phyloP scores from a whole-genome alignment of 78 protist species.

The Protostelium mycophagum region DNA sequence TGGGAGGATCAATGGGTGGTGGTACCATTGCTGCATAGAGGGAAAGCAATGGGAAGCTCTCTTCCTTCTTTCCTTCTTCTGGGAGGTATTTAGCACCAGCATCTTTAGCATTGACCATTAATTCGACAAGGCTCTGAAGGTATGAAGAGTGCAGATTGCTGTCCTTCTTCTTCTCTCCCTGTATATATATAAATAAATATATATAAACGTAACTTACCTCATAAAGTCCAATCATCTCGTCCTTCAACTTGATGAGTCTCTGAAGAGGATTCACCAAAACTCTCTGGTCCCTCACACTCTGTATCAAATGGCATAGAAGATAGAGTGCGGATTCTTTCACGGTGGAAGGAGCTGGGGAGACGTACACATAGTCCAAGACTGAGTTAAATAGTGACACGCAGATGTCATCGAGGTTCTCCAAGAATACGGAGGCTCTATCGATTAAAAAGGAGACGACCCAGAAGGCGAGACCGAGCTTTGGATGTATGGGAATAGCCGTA shows the following conservation, averaged over 20 bases:
- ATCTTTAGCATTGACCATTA: not conserved
- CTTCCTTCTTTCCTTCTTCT: not conserved
- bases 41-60: not conserved
- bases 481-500: not conserved
- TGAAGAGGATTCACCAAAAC: not conserved
- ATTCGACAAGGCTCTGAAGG: not conserved
- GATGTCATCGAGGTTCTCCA: not conserved
- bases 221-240: not conserved
- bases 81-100: not conserved
- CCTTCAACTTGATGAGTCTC: not conserved
- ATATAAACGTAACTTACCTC: not conserved
- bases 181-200: no score
- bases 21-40: not conserved
- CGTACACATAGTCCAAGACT: not conserved
- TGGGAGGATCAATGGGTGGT: not conserved
- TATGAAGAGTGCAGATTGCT: not conserved
- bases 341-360: not conserved
- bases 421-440: not conserved
- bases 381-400: not conserved
- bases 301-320: not conserved
- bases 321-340: not conserved
- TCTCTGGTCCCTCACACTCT: not conserved
- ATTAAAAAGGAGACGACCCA: not conserved
- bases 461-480: not conserved
- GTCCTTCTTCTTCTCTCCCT: not conserved